phyloP scores from a whole-genome alignment of 1,284 basidiomycete genomes.

The Heliocybe sulcata region DNA sequence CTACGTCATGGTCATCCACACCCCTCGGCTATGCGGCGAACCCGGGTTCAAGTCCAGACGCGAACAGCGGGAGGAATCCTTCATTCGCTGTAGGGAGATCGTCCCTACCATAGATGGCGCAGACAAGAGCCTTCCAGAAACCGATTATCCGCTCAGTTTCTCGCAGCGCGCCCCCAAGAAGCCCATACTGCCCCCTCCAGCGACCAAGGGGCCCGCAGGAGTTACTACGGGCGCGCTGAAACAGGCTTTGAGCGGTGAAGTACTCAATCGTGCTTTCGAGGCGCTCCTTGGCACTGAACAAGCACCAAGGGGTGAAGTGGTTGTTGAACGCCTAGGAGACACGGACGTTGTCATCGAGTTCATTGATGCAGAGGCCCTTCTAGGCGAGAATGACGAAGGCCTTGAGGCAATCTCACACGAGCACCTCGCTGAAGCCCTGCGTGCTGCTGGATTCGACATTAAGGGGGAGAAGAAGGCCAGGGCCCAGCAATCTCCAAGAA shows the following conservation, averaged over 20 bases:
- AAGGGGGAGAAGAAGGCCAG: slow-evolving; percentile 19
- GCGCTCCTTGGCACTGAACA: slow-evolving; percentile 30
- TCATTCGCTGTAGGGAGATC: slow-evolving; percentile 71
- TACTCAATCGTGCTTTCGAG: slow-evolving; percentile 29
- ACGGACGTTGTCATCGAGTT: slow-evolving; percentile 54
- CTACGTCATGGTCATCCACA: slow-evolving; percentile 89
- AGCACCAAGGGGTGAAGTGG: slow-evolving; percentile 19
- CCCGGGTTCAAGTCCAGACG: slow-evolving; percentile 80
- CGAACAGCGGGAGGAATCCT: slow-evolving; percentile 57
- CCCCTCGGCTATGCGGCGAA: slow-evolving; percentile 85
- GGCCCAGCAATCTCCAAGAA: slow-evolving; percentile 8
- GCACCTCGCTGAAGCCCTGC: slow-evolving; percentile 31
- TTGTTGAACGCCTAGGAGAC: slow-evolving; percentile 35
- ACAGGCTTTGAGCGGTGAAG: slow-evolving; percentile 7
- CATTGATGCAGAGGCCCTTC: slow-evolving; percentile 35
- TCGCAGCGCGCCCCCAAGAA: slow-evolving; percentile 36
- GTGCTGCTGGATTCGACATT: slow-evolving; percentile 30
- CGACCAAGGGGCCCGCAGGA: slow-evolving; percentile 12
- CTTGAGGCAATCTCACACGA: slow-evolving; percentile 20
- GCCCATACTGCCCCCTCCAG: slow-evolving; percentile 37
- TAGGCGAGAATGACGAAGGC: slow-evolving; percentile 21
- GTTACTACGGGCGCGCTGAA: slow-evolving; percentile 4
- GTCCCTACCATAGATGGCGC: slow-evolving; percentile 31
- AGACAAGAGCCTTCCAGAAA: slow-evolving; percentile 33
- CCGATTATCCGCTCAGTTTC: slow-evolving; percentile 40